Evolutionary conservation across 2,329 filamentous ascomycete genomes (phyloP), one percentile per base, ranked within the genome.

Genomic region (Parafenestella ontariensis): DNA sequence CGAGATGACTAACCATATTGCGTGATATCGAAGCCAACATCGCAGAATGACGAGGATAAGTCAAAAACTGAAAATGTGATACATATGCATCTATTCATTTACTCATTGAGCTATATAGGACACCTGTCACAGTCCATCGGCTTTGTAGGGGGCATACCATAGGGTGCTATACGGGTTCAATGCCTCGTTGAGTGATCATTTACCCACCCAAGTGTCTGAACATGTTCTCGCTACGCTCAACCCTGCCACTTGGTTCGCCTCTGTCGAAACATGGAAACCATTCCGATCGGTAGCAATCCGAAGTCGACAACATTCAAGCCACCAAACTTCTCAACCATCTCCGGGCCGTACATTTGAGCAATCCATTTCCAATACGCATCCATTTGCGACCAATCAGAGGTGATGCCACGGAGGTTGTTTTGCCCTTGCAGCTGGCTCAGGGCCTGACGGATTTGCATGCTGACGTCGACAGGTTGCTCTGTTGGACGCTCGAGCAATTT

Each of bases 331-430:
- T 62, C 59, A 24, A 69, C 60, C 63, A 76, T 75, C 37, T 75
- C 71, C 6, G 66, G 66, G 4, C 71, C 71, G 52, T 76, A 74
- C 66, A 74, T 67, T 52, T 74, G 65, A n/a, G 68, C 61, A 40
- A 74, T 59, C 69, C 72, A 76, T 47, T 70, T 75, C 71, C 71
- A 75, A 44, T 76, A 76, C 6, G 67, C 59, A 21, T 71, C 60
- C 72, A 76, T 76, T 3, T 5, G 18, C 13, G 43, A 5, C 71
- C 68, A 73, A 10, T 60, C 6, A 9, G 48, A 15, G 1, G 51
- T 58, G 23, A 73, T 72, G 13, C 70, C 67, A 8, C 57, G 58
- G 28, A 71, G 37, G 18, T 68, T 69, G 21, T 24, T 56, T 46
- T 64, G 67, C 3, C 52, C 61, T 2, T 37, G 24, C 9, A 73